Conservation (phyloP, 805 yeast species). For the Kodamaea lidongshanica region DNA sequence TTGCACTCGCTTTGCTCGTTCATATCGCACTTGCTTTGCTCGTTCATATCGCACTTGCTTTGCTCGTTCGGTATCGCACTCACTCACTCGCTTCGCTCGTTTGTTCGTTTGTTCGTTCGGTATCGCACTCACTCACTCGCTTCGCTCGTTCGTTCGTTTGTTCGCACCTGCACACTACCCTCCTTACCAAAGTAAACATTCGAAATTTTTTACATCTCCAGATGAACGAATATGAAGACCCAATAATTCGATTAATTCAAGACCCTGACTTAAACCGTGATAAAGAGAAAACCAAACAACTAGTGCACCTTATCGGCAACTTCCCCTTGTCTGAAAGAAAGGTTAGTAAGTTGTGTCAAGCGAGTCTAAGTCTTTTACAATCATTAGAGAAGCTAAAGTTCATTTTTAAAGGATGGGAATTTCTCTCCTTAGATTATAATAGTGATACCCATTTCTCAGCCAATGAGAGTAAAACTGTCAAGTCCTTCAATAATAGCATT, state of each 20-base stretch:
- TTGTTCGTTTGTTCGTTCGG: no score
- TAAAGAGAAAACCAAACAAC: constrained; percentile 32
- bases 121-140: no score
- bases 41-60: no score
- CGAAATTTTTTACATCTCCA: neutral
- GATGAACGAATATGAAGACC: constrained; percentile 41
- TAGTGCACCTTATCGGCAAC: constrained; percentile 37
- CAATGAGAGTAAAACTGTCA: constrained; percentile 12
- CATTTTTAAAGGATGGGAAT: constrained; percentile 49
- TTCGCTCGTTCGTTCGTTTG: no score
- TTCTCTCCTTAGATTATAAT: constrained; percentile 45
- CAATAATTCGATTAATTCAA: constrained; percentile 40
- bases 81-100: no score
- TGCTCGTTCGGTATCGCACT: no score
- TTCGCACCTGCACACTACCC: no score
- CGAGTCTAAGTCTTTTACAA: constrained; percentile 41
- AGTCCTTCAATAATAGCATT: constrained; percentile 45
- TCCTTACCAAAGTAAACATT: no score
- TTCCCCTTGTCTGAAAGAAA: constrained; percentile 39
- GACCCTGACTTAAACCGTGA: constrained; percentile 45
- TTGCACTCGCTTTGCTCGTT: no score
- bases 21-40: no score
- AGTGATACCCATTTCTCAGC: constrained; percentile 34
- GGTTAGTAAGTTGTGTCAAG: constrained; percentile 43
- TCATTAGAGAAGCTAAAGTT: constrained; percentile 46